Evolutionary conservation across 495 filamentous ascomycete genomes (phyloP).

Genomic region (Friedmanniomyces simplex): DNA sequence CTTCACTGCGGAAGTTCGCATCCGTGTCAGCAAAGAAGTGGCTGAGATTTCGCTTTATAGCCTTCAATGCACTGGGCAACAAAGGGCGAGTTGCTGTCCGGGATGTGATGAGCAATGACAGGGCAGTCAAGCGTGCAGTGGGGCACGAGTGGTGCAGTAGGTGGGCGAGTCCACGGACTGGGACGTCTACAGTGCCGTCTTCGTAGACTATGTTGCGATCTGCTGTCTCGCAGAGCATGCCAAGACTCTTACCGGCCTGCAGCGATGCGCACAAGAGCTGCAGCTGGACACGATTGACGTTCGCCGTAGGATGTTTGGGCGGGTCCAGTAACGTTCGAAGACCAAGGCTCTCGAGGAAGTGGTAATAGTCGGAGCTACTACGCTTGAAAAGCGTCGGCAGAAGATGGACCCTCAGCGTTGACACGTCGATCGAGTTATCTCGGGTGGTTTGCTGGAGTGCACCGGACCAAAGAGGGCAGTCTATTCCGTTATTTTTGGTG

Average conservation of each 20-base stretch:
- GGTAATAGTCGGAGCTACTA: slow-evolving; percentile 42
- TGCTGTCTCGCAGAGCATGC: slow-evolving; percentile 52
- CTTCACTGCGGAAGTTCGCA: slow-evolving; percentile 66
- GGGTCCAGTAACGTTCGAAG: neutral
- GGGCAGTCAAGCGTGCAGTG: slow-evolving; percentile 57
- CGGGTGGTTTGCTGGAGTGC: neutral
- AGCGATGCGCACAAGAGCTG: slow-evolving; percentile 52
- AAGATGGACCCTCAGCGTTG: slow-evolving; percentile 61
- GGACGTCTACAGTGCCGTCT: slow-evolving; percentile 29
- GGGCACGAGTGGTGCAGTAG: slow-evolving; percentile 54
- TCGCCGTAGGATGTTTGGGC: neutral
- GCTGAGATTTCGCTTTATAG: slow-evolving; percentile 50
- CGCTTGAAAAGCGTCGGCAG: slow-evolving; percentile 59
- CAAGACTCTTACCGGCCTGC: slow-evolving; percentile 68
- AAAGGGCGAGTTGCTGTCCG: slow-evolving; percentile 61
- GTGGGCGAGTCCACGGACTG: slow-evolving; percentile 34
- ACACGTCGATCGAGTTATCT: slow-evolving; percentile 16
- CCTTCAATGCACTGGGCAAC: slow-evolving; percentile 43
- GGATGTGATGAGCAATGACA: slow-evolving; percentile 64
- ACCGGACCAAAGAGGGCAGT: neutral
- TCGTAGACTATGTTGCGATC: neutral
- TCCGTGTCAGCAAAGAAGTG: slow-evolving; percentile 74
- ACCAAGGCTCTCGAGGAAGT: slow-evolving; percentile 39
- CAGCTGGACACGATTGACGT: neutral
- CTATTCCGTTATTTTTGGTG: neutral